phyloP scores from a whole-genome alignment of 371 early-diverging fungal genomes.

The Mucor sp. region DNA sequence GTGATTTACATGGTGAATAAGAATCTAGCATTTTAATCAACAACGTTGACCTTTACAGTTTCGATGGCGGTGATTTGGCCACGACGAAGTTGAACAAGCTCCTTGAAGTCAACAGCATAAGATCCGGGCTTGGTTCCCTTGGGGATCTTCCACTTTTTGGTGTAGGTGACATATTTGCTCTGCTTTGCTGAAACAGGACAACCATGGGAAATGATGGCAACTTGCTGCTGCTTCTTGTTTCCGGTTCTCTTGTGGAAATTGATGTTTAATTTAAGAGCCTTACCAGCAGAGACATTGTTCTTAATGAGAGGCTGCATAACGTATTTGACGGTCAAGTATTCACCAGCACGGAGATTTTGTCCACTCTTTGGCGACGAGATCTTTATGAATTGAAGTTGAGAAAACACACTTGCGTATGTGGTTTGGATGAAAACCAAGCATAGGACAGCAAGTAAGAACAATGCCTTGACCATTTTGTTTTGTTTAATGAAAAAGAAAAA shows the following conservation, averaged over 20 bases:
- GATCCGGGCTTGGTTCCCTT: constrained; percentile 54
- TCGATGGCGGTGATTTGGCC: constrained; percentile 35
- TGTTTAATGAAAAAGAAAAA: background rate
- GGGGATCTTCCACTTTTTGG: constrained; percentile 55
- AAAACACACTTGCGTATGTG: constrained; percentile 38
- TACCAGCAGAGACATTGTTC: constrained; percentile 25
- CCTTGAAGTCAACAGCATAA: constrained; percentile 52
- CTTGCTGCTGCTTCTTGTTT: constrained; percentile 11
- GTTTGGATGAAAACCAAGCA: constrained; percentile 23
- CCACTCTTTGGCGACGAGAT: constrained; percentile 38
- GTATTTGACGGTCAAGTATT: constrained; percentile 36
- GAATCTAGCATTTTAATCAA: constrained; percentile 24
- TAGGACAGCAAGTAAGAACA: constrained; percentile 17
- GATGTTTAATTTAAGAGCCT: constrained; percentile 19
- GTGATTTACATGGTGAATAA: background rate
- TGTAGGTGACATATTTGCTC: constrained; percentile 39
- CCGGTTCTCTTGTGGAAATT: constrained; percentile 32
- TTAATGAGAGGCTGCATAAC: constrained; percentile 42
- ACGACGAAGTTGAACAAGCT: constrained; percentile 42
- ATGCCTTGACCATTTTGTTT: constrained; percentile 12
- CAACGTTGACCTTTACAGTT: constrained; percentile 44
- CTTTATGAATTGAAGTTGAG: constrained; percentile 52
- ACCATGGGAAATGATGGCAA: constrained; percentile 12
- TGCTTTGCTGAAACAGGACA: constrained; percentile 41
- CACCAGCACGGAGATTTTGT: constrained; percentile 35